Percentiles rank a stretch among this genome's conserved stretches.
phyloP scores from a whole-genome alignment of 1,139 yeast species.

The Saccharomyces hybrid region DNA sequence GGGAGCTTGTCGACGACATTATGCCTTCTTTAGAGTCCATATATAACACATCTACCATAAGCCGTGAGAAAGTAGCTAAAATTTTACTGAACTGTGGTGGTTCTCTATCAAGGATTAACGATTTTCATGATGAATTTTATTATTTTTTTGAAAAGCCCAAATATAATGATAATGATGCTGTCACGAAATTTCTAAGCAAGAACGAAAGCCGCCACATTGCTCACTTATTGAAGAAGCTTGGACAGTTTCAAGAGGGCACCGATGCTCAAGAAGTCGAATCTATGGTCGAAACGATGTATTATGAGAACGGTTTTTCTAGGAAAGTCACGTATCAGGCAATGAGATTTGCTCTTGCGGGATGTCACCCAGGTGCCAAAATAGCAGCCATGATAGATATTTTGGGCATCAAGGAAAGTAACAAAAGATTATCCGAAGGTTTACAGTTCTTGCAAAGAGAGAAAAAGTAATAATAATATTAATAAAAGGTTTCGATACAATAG shows the following conservation, averaged over 20 bases:
- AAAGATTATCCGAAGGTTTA: constrained; percentile 27
- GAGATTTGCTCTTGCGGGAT: constrained; percentile 69
- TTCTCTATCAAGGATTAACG: constrained; percentile 42
- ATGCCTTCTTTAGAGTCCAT: constrained; percentile 12
- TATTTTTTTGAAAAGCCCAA: constrained; percentile 45
- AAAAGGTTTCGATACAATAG: background rate
- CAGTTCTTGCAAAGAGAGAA: background rate
- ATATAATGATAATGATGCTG: constrained; percentile 19
- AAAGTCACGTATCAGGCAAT: constrained; percentile 52
- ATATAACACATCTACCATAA: background rate
- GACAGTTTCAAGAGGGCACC: constrained; percentile 5
- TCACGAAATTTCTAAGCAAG: constrained; percentile 17
- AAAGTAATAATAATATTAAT: background rate
- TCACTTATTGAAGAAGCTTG: constrained; percentile 13
- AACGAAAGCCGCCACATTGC: constrained; percentile 12
- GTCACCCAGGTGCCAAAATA: constrained; percentile 61
- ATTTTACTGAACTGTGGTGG: constrained; percentile 31
- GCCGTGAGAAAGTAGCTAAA: constrained; percentile 12
- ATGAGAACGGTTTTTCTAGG: constrained; percentile 30
- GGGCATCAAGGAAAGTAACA: constrained; percentile 41
- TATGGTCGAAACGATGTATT: constrained; percentile 12
- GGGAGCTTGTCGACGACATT: constrained; percentile 33
- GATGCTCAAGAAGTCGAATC: constrained; percentile 22
- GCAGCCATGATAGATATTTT: constrained; percentile 52
- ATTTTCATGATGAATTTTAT: constrained; percentile 39